Percentiles rank a stretch among this genome's conserved stretches.
Evolutionary conservation across 176 grass and related monocot genomes (phyloP).

Genomic region (Rhynchospora breviuscula): DNA sequence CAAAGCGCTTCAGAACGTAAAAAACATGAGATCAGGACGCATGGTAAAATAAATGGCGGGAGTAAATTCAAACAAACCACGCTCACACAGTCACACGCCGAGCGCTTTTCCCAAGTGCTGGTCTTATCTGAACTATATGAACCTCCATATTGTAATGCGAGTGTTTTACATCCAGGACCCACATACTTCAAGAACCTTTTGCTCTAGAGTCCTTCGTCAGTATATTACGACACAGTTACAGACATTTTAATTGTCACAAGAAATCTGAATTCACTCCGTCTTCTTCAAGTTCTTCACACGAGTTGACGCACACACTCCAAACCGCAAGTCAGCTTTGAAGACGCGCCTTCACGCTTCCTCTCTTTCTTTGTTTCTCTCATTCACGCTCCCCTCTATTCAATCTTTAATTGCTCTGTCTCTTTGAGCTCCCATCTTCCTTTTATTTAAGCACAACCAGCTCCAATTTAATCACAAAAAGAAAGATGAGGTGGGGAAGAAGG

Average conservation of each 20-base stretch:
- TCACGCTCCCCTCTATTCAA: slow-evolving; percentile 8
- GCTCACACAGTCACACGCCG: background rate
- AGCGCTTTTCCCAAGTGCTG: background rate
- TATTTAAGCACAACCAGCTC: background rate
- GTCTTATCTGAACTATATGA: background rate
- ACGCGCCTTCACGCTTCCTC: background rate
- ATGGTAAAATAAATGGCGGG: slow-evolving; percentile 19
- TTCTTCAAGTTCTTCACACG: slow-evolving; percentile 21
- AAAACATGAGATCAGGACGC: background rate
- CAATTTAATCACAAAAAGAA: background rate
- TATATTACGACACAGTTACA: background rate
- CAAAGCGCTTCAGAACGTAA: too few species aligned
- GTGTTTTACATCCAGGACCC: background rate
- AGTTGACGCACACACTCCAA: slow-evolving; percentile 19
- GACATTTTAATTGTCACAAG: background rate
- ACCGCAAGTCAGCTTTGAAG: slow-evolving; percentile 6
- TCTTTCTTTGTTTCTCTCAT: background rate
- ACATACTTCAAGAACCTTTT: background rate
- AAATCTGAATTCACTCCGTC: background rate
- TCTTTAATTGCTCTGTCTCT: background rate
- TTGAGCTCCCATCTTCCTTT: background rate
- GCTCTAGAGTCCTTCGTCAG: background rate
- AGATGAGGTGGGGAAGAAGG: background rate
- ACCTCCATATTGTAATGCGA: background rate
- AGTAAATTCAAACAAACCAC: slow-evolving; percentile 20